Evolutionary conservation across 2,329 filamentous ascomycete species (phyloP).

Genomic region (Piedraia hortae): DNA sequence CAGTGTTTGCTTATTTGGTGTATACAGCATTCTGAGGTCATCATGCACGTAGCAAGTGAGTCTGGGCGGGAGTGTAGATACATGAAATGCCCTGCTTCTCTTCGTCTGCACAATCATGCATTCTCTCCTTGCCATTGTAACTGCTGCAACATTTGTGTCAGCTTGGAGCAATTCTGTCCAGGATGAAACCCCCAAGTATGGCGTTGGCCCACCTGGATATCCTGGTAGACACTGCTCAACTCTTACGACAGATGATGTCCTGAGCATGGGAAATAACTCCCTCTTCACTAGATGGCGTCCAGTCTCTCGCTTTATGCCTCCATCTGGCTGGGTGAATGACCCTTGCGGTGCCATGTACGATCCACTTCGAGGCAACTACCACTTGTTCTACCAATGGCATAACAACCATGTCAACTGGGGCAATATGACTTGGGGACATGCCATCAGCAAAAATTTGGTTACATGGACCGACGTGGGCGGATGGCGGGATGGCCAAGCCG

Average conservation of each 20-base stretch:
- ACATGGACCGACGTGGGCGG: conserved; percentile 13
- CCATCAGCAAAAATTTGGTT: conserved; percentile 22
- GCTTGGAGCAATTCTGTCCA: too few species aligned
- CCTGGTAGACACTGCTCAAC: too few species aligned
- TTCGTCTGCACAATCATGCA: too few species aligned
- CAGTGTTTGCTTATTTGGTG: too few species aligned
- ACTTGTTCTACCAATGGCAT: conserved; percentile 27
- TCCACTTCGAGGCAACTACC: conserved; percentile 20
- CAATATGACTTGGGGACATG: conserved; percentile 25
- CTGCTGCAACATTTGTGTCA: too few species aligned
- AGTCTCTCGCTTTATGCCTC: conserved; percentile 19
- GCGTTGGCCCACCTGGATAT: too few species aligned
- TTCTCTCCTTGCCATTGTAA: too few species aligned
- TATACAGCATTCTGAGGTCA: too few species aligned
- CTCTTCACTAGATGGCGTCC: conserved; percentile 23
- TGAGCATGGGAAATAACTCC: conserved; percentile 18
- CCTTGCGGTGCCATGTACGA: conserved; percentile 25
- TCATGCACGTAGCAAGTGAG: too few species aligned
- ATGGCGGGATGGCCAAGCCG: conserved; percentile 19
- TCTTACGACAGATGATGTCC: conserved; percentile 11
- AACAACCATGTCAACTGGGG: conserved; percentile 21
- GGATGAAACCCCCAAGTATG: too few species aligned
- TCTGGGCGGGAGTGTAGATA: too few species aligned
- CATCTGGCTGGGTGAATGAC: conserved; percentile 20
- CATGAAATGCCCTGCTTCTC: too few species aligned